Evolutionary conservation across 2,329 filamentous ascomycete genomes (phyloP).

Genomic region (Zasmidium angulare): DNA sequence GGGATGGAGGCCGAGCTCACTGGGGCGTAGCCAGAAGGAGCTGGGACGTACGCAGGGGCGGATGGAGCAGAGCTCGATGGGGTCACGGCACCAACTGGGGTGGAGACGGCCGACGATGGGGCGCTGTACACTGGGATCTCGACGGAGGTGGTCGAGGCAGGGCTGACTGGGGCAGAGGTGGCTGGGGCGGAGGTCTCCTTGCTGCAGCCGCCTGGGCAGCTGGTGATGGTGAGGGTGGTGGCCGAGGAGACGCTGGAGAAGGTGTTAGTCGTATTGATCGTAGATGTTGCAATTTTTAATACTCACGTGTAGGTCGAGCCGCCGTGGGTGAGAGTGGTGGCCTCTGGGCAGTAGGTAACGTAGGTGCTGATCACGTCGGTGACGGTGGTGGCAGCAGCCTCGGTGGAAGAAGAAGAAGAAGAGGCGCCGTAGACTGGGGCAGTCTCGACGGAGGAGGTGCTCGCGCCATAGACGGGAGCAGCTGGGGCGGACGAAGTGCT

Average conservation of each 20-base stretch:
- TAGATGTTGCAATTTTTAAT: too few relatives aligned
- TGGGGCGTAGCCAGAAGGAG: not conserved
- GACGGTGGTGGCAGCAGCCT: conserved; percentile 12
- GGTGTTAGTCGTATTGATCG: too few relatives aligned
- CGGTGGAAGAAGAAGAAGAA: conserved; percentile 5
- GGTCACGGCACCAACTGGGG: not conserved
- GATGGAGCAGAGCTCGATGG: not conserved
- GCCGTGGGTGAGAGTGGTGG: conserved; percentile 26
- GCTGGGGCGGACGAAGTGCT: conserved; percentile 4
- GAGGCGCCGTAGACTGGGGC: conserved; percentile 18
- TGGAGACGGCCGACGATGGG: conserved; percentile 1
- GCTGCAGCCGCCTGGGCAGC: conserved; percentile 34
- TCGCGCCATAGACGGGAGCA: not conserved
- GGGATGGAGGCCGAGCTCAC: not conserved
- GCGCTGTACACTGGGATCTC: conserved; percentile 13
- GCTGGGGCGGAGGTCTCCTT: conserved; percentile 6
- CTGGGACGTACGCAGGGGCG: not conserved
- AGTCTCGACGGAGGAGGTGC: not conserved
- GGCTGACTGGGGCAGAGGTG: conserved; percentile 2
- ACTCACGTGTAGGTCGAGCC: conserved; percentile 26
- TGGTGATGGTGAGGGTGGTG: conserved; percentile 28
- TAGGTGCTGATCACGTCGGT: conserved; percentile 23
- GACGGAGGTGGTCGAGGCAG: conserved; percentile 2
- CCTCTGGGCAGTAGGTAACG: conserved; percentile 29
- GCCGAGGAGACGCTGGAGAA: conserved; percentile 16